Evolutionary conservation across 768 basidiomycete genomes (phyloP).

Genomic region (Boletus pseudopeckii): DNA sequence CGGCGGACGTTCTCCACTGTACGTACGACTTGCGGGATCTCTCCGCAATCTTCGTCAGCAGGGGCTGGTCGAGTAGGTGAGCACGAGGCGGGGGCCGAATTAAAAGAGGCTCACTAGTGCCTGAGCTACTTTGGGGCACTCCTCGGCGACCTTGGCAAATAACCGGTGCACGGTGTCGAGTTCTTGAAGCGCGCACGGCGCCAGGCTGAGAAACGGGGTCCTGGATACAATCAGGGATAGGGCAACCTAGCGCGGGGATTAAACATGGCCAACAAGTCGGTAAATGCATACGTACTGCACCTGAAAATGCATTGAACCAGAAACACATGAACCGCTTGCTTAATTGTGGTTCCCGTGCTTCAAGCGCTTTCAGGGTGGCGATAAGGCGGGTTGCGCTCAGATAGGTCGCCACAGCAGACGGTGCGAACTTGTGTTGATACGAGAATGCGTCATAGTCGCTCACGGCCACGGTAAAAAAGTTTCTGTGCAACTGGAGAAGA

Average conservation of each 20-base stretch:
- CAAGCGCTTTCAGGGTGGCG: constrained; percentile 52
- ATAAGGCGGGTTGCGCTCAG: constrained; percentile 57
- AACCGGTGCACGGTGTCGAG: constrained; percentile 56
- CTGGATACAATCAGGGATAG: constrained; percentile 63
- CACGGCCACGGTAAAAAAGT: constrained; percentile 65
- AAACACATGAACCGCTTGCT: constrained; percentile 65
- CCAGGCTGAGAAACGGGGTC: constrained; percentile 54
- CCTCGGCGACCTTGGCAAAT: constrained; percentile 53
- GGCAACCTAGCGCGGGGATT: constrained; percentile 44
- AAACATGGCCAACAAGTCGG: background rate
- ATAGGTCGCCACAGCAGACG: constrained; percentile 70
- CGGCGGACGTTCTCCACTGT: constrained; percentile 34
- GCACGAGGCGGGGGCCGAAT: background rate
- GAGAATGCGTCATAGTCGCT: constrained; percentile 51
- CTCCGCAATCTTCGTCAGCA: constrained; percentile 53
- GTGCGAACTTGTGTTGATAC: constrained; percentile 58
- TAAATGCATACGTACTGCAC: constrained; percentile 47
- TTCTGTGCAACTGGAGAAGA: constrained; percentile 63
- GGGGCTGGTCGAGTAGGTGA: constrained; percentile 37
- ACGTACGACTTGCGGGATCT: constrained; percentile 47
- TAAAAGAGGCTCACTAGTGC: constrained; percentile 44
- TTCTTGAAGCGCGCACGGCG: constrained; percentile 57
- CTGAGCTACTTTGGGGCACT: constrained; percentile 59
- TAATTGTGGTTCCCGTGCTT: constrained; percentile 55
- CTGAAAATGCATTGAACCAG: constrained; percentile 75